Evolutionary conservation across 2,329 filamentous ascomycete genomes (phyloP).

Genomic region (Microascus cirrosus): DNA sequence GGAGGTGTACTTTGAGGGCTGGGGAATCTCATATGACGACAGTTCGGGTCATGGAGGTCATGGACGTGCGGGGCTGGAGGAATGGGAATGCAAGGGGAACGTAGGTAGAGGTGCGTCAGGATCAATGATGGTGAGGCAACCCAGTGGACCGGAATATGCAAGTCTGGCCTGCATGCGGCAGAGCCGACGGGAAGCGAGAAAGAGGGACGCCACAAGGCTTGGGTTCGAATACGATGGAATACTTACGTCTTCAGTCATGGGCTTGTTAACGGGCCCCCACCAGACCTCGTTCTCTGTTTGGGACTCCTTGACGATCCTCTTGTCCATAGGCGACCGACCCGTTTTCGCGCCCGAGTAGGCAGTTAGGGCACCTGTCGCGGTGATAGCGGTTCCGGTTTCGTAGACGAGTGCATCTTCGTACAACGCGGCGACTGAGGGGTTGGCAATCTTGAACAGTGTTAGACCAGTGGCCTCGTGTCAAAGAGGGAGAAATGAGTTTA

Average conservation of each 20-base stretch:
- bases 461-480: conserved; percentile 6
- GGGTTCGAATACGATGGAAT: neutral
- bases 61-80: neutral
- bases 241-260: conserved; percentile 88
- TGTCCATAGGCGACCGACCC: conserved; percentile 90
- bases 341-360: conserved; percentile 98
- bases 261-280: conserved; percentile 99
- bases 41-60: neutral
- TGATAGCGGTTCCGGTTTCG: conserved; percentile 95
- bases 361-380: conserved; percentile 85
- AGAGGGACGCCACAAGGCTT: neutral
- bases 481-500: neutral
- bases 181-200: conserved; percentile 1
- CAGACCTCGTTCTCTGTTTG: conserved; percentile 86
- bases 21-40: neutral
- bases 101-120: neutral
- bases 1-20: neutral
- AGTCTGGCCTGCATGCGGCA: neutral
- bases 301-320: conserved; percentile 90
- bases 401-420: conserved; percentile 97
- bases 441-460: conserved; percentile 49
- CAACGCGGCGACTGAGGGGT: conserved; percentile 87
- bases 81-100: neutral
- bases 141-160: conserved; percentile 1
- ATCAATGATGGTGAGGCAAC: neutral